A percentile compares a stretch with the other conserved stretches of the same genome.
phyloP scores from a whole-genome alignment of 768 basidiomycete species.

The Serendipita sp. region DNA sequence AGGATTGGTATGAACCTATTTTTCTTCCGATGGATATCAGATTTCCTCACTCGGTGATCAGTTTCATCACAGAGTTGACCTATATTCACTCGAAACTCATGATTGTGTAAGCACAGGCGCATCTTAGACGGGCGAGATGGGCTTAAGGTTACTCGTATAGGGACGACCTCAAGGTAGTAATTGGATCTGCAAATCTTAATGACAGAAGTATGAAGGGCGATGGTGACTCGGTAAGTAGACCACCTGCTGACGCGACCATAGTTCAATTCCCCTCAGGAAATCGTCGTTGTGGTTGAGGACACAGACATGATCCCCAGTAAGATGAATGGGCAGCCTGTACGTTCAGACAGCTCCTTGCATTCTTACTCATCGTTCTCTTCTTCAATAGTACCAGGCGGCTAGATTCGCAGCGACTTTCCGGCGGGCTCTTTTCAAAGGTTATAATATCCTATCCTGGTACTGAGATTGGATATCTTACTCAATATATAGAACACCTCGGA shows the following conservation, averaged over 20 bases:
- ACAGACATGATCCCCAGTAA: slow-evolving; percentile 51
- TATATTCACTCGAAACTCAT: slow-evolving; percentile 85
- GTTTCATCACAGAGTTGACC: slow-evolving; percentile 60
- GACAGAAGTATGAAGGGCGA: slow-evolving; percentile 55
- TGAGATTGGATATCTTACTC: slow-evolving; percentile 5
- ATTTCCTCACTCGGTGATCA: slow-evolving; percentile 15
- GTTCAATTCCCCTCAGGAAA: slow-evolving; percentile 34
- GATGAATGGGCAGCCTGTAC: slow-evolving; percentile 56
- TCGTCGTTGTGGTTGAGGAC: slow-evolving; percentile 85
- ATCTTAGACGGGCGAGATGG: background rate
- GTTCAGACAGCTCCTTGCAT: background rate
- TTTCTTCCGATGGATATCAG: background rate
- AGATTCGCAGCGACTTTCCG: slow-evolving; percentile 76
- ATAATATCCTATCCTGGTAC: background rate
- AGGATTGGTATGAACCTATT: slow-evolving; percentile 19
- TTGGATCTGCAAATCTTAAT: slow-evolving; percentile 89
- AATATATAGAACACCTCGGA: slow-evolving; percentile 60
- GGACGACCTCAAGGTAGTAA: slow-evolving; percentile 16
- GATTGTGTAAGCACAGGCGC: slow-evolving; percentile 51
- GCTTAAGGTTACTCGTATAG: slow-evolving; percentile 75
- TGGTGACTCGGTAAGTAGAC: slow-evolving; percentile 11
- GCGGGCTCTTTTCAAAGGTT: slow-evolving; percentile 69
- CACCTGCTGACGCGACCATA: background rate
- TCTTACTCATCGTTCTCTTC: background rate
- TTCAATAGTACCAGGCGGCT: slow-evolving; percentile 37